These are phyloP conservation scores for Cryptosporidium xiaoi DNA, from an alignment of 169 alveolate genomes.

Conservation along the genomic window DNA sequence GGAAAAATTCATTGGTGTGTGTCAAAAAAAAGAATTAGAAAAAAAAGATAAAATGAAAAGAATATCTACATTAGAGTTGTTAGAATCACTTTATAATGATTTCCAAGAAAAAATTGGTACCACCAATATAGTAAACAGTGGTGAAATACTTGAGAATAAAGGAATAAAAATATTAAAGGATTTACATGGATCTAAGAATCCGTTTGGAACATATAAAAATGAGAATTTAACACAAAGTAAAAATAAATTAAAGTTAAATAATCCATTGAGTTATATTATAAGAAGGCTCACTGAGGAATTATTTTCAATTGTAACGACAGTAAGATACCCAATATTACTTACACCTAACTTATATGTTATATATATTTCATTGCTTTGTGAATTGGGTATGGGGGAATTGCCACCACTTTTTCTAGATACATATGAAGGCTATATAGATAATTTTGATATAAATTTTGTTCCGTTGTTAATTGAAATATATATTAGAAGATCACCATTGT, in stretches of 20 bases:
- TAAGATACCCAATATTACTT: slow-evolving; percentile 9
- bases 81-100: slow-evolving; percentile 19
- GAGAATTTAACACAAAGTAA: background rate
- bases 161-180: slow-evolving; percentile 9
- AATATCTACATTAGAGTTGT: slow-evolving; percentile 20
- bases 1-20: background rate
- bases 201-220: slow-evolving; percentile 25
- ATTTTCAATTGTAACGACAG: slow-evolving; percentile 48
- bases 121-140: background rate
- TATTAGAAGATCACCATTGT: slow-evolving; percentile 38
- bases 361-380: slow-evolving; percentile 20
- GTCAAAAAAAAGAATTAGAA: background rate
- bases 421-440: slow-evolving; percentile 28
- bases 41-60: background rate
- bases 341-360: slow-evolving; percentile 23
- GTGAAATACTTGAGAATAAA: slow-evolving; percentile 25
- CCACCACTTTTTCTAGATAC: slow-evolving; percentile 44
- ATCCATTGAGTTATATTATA: slow-evolving; percentile 29
- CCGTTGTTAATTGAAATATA: slow-evolving; percentile 31
- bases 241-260: background rate
- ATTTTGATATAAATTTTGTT: slow-evolving; percentile 8
- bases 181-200: slow-evolving; percentile 39
- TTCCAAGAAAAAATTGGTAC: background rate
- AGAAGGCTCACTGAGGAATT: slow-evolving; percentile 36
- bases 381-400: slow-evolving; percentile 13